Percentiles rank a stretch among this genome's conserved stretches.
phyloP scores from a whole-genome alignment of 2,329 filamentous ascomycete genomes.

The Botrytis byssoidea region DNA sequence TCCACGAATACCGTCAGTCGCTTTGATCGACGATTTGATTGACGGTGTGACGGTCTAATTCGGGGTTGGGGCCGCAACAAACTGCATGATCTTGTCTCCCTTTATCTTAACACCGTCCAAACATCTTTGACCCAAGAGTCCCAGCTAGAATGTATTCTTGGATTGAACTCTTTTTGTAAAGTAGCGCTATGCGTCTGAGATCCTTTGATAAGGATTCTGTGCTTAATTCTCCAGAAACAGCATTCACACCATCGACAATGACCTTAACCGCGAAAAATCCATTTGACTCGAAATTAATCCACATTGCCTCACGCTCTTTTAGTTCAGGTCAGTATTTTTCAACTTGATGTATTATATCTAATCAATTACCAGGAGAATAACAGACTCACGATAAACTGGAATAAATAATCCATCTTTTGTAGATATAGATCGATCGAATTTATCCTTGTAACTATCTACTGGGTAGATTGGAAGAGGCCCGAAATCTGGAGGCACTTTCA shows the following conservation, averaged over 20 bases:
- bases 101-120: constrained; percentile 8
- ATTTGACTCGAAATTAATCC: constrained; percentile 40
- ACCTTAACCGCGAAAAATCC: constrained; percentile 42
- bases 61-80: background rate
- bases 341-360: too few species aligned
- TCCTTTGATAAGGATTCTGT: background rate
- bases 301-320: constrained; percentile 44
- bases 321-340: too few species aligned
- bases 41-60: too few species aligned
- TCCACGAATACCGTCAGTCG: background rate
- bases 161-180: constrained; percentile 2
- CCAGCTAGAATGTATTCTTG: constrained; percentile 43
- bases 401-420: constrained; percentile 47
- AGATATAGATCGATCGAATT: constrained; percentile 40
- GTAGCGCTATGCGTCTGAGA: constrained; percentile 16
- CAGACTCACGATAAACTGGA: constrained; percentile 42
- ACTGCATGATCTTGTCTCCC: constrained; percentile 23
- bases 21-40: too few species aligned
- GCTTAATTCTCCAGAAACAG: constrained; percentile 39
- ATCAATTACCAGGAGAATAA: too few species aligned
- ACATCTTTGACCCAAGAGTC: background rate
- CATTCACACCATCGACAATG: constrained; percentile 44
- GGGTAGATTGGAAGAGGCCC: constrained; percentile 44
- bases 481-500: constrained; percentile 40
- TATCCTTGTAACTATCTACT: constrained; percentile 37